Percentiles rank a stretch among this genome's conserved stretches.
These are phyloP conservation scores for Metschnikowia cubensis DNA, from an alignment of 805 yeast genomes.

Conservation along the genomic window DNA sequence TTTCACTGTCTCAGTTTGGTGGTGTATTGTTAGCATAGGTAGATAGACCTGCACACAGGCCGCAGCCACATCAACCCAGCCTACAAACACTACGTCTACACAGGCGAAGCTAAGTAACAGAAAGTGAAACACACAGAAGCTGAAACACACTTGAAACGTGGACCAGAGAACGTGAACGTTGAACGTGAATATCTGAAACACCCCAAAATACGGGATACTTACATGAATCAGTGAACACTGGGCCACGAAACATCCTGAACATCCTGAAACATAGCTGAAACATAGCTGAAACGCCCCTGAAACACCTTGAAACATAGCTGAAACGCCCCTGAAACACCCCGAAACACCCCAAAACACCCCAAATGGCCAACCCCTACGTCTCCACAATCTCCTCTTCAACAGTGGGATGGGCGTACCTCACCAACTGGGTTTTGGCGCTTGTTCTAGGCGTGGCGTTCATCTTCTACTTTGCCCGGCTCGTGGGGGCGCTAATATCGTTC, in stretches of 20 bases:
- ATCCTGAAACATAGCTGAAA: not conserved
- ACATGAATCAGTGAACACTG: no score
- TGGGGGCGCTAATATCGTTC: constrained; percentile 57
- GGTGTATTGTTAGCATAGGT: no score
- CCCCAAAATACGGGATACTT: not conserved
- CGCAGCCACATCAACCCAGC: not conserved
- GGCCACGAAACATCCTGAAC: no score
- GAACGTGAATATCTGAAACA: not conserved
- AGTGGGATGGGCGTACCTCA: constrained; percentile 64
- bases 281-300: not conserved
- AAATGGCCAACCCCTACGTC: not conserved
- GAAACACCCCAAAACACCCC: not conserved
- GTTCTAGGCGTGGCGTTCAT: constrained; percentile 58
- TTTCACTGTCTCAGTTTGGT: no score
- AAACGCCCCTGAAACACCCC: not conserved
- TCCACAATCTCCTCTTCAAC: constrained; percentile 3
- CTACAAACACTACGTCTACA: not conserved
- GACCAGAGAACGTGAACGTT: no score
- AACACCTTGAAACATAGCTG: not conserved
- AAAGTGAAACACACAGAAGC: no score
- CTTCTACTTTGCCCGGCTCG: constrained; percentile 71
- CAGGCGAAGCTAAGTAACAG: not conserved
- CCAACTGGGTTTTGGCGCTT: constrained; percentile 74
- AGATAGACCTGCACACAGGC: not conserved
- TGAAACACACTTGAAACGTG: not conserved